Conservation (phyloP, 768 basidiomycete genomes). For the Lyophyllum semitale region DNA sequence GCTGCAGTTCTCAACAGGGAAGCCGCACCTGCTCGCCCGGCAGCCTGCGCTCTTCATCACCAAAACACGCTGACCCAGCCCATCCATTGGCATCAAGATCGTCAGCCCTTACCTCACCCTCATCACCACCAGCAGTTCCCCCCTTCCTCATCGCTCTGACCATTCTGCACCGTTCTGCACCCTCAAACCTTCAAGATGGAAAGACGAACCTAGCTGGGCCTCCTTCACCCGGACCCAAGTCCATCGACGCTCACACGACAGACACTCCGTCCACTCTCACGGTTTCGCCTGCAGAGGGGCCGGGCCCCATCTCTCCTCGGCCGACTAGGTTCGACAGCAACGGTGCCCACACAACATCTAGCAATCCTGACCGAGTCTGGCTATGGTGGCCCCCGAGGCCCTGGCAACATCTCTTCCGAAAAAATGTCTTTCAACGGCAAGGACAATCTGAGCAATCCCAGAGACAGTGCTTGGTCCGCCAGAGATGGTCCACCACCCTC, state of each 20-base stretch:
- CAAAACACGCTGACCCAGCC: constrained; percentile 10
- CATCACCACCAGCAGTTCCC: constrained; percentile 1
- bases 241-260: constrained; percentile 15
- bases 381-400: constrained; percentile 20
- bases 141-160: not conserved
- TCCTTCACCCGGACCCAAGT: constrained; percentile 13
- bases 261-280: constrained; percentile 9
- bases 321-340: constrained; percentile 14
- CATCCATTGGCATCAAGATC: constrained; percentile 15
- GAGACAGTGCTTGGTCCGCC: constrained; percentile 28
- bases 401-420: constrained; percentile 22
- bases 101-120: constrained; percentile 15
- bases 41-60: constrained; percentile 28
- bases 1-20: constrained; percentile 3
- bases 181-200: constrained; percentile 24
- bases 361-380: constrained; percentile 26
- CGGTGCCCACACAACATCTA: constrained; percentile 8
- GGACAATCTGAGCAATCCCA: constrained; percentile 20
- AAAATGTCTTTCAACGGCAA: constrained; percentile 28
- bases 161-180: constrained; percentile 10
- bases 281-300: constrained; percentile 10
- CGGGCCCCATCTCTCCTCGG: constrained; percentile 10
- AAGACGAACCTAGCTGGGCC: constrained; percentile 20
- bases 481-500: constrained; percentile 22
- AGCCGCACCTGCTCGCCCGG: too few species aligned